Conservation (phyloP, 1,284 basidiomycete genomes). For the Volvariella surrecta region DNA sequence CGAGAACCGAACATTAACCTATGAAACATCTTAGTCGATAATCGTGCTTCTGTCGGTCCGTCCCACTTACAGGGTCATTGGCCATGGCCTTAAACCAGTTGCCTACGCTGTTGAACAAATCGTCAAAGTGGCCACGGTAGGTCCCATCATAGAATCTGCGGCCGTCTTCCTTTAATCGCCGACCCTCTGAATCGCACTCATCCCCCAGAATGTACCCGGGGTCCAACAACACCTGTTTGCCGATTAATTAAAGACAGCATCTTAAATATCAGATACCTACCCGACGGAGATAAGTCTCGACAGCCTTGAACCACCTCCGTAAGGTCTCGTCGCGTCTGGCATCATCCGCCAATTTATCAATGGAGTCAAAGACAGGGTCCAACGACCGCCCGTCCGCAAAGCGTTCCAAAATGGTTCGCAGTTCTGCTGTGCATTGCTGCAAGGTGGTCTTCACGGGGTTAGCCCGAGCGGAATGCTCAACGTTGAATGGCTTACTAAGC, state of each 20-base stretch:
- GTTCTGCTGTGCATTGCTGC: conserved; percentile 51
- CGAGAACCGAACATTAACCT: conserved; percentile 51
- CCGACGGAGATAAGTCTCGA: conserved; percentile 63
- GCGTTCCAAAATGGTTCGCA: conserved; percentile 81
- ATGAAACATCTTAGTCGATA: neutral
- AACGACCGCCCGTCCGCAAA: conserved; percentile 77
- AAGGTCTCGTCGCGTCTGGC: conserved; percentile 73
- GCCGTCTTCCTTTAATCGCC: conserved; percentile 59
- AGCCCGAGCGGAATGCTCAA: neutral
- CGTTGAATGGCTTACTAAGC: conserved; percentile 4
- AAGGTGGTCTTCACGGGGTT: conserved; percentile 27
- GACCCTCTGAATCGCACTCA: conserved; percentile 56
- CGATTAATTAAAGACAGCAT: conserved; percentile 3
- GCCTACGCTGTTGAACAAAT: conserved; percentile 63
- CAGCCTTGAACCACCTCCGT: conserved; percentile 64
- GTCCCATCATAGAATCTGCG: conserved; percentile 76
- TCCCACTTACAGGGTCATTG: conserved; percentile 56
- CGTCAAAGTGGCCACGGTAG: conserved; percentile 81
- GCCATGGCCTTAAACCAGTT: conserved; percentile 80
- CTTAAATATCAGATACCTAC: conserved; percentile 19
- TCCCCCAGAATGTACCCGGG: conserved; percentile 86
- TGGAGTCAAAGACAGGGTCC: conserved; percentile 63
- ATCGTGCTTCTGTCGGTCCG: neutral
- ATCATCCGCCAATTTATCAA: conserved; percentile 71
- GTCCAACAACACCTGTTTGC: conserved; percentile 55